Conservation (phyloP, 2,329 filamentous ascomycete genomes). For the Gnomoniopsis sp. region DNA sequence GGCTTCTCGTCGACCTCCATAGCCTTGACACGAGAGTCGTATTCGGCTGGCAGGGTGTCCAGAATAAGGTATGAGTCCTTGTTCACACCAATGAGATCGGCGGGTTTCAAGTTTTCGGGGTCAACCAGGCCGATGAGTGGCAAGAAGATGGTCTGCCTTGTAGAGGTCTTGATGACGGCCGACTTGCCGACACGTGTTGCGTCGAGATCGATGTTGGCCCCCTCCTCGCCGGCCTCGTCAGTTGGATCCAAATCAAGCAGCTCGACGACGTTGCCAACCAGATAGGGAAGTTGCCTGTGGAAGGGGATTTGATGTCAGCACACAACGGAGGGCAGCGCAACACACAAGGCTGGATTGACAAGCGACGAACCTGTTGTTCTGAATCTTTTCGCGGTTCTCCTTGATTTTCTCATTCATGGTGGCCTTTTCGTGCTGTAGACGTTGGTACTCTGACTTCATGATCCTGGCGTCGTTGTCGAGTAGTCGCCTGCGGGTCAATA, state of each 20-base stretch:
- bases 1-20: conserved; percentile 99
- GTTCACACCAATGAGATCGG: conserved; percentile 95
- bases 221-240: conserved; percentile 93
- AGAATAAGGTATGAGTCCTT: conserved; percentile 98
- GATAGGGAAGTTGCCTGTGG: conserved; percentile 90
- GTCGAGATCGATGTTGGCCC: conserved; percentile 97
- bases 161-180: conserved; percentile 98
- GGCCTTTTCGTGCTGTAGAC: conserved; percentile 90
- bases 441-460: conserved; percentile 96
- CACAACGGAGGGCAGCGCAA: conserved; percentile 1
- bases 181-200: conserved; percentile 96
- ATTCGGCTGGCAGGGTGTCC: conserved; percentile 94
- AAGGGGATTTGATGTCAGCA: conserved; percentile 18
- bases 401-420: conserved; percentile 99
- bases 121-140: conserved; percentile 96
- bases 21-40: conserved; percentile 97
- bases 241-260: conserved; percentile 94
- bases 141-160: conserved; percentile 96
- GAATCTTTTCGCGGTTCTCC: conserved; percentile 98
- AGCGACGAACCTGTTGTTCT: conserved; percentile 81
- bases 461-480: conserved; percentile 97
- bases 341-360: not conserved
- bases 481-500: conserved; percentile 83
- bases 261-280: conserved; percentile 97
- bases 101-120: conserved; percentile 90